Evolutionary conservation across 164 flowering plant genomes (phyloP).

Genomic region (Paratinospora sagittata): DNA sequence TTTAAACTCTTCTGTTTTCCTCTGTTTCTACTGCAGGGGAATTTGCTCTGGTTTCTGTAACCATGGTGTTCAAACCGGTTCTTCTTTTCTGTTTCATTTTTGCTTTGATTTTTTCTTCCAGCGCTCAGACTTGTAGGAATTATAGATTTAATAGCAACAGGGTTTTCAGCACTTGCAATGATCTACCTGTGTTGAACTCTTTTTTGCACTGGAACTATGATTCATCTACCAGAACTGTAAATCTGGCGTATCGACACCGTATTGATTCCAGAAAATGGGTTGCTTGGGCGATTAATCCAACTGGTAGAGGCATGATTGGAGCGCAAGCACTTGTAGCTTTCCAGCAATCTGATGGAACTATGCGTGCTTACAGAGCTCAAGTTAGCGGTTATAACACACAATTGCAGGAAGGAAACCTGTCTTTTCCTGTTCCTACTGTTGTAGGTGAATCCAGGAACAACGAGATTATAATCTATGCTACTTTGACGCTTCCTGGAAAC

Average conservation of each 20-base stretch:
- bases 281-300: conserved; percentile 42
- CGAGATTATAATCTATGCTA: conserved; percentile 53
- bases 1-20: too few species aligned
- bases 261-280: conserved; percentile 24
- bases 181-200: conserved; percentile 23
- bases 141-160: conserved; percentile 15
- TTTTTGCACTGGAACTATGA: conserved; percentile 35
- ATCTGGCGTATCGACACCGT: conserved; percentile 26
- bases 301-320: conserved; percentile 31
- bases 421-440: conserved; percentile 33
- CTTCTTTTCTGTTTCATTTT: conserved; percentile 10
- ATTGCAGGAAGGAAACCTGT: conserved; percentile 24
- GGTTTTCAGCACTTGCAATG: conserved; percentile 14
- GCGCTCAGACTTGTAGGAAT: conserved; percentile 31
- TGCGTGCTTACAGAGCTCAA: conserved; percentile 35
- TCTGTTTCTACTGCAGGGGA: neutral
- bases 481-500: conserved; percentile 25
- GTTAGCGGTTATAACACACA: conserved; percentile 10
- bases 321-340: conserved; percentile 52
- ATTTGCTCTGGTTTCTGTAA: neutral
- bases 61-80: conserved; percentile 12
- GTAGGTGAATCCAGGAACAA: conserved; percentile 18
- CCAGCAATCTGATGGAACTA: conserved; percentile 14
- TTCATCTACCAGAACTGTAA: conserved; percentile 9
- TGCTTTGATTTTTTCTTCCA: conserved; percentile 17